Base-by-base conservation (phyloP, 805 yeast species). In the Starmerella stellata region DNA sequence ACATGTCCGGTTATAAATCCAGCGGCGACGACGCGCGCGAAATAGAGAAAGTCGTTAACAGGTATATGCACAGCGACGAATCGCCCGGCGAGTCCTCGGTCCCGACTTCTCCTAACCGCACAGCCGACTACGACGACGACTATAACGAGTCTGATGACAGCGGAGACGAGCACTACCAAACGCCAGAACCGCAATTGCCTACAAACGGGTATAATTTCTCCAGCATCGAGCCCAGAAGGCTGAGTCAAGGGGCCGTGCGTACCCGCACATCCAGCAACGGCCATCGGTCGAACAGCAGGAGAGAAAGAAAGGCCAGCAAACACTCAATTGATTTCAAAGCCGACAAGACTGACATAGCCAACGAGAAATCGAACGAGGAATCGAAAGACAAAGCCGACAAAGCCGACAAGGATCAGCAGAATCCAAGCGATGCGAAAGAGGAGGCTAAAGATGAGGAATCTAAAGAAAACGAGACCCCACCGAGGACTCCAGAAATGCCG, bases 1-100 rank as follows among this genome's bases (percentile, higher is more conserved):
- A 90, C 59, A 81, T 87, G 75, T 92, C 83, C 50, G 98, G 98
- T 15, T 90, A 90, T 60, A 87, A 85, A 58, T 78, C 93, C 25
- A 82, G 76, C 50, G 52, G 53, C 27, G 46, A 46, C 32, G 46
- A 51, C 39, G 78, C 75, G 37, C 73, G 75, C 47, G 81, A 77
- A 54, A 71, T 78, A 30, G 94, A 83, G 54, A 74, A 74, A 37
- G 61, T 78, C 28, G 70, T 90, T 13, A 33, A 38, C 5, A 39
- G 38, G 15, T 20, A 39, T 21, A 32, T 37, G 21, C 19, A 38
- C 40, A 25, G n/a, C 7, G 44, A 41, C 35, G 32, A 29, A 15
- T 23, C 25, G 11, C 25, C 25, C 11, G 41, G 21, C 4, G 44
- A 34, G 23, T 36, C 49, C 28, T 43, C 47, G 18, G 15, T n/a